Base-by-base conservation (phyloP, 2,329 filamentous ascomycete genomes). In the Ophiosphaerella herpotricha region DNA sequence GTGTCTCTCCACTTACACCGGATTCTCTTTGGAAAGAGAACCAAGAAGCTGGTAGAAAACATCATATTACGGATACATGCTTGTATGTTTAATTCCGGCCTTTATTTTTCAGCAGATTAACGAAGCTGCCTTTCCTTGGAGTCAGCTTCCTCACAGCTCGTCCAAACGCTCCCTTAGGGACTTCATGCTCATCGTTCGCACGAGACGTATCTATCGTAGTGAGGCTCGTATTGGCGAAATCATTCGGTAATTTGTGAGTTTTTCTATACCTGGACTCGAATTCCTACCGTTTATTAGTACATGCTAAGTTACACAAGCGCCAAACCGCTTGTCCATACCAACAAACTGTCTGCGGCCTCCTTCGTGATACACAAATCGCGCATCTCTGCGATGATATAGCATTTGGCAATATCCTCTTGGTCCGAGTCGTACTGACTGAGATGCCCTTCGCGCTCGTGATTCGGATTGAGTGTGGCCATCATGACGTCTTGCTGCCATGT, bases 401-500 rank as follows among this genome's bases (percentile, higher is more conserved):
- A 62, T 4, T 55, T 55, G 9, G 67, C 68, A 23, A 53, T 41
- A n/a, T 58, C 62, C 35, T 70, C 67, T 16, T 72, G 57, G 13
- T 57, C 49, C 11, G 68, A 40, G 9, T 47, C 55, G 37, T 51
- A 71, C 21, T 60, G 52, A n/a, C 57, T 57, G 8, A 70, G 40
- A 11, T 46, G 48, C 9, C 57, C 63, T 11, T 54, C 44, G 4
- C 44, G 38, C 16, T 50, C 29, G 13, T 57, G 36, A 0, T 40
- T 26, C 11, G 60, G 49, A 37, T 66, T 43, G 0, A 69, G 46
- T 12, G 62, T 49, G 7, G 46, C 55, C 24, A 49, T 44, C 61
- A 69, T 67, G 12, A 65, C 67, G 45, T 69, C 63, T 7, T 63
- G 68, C 26, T 66, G 68, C 70, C 70, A 72, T 37, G 64, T 63